Evolutionary conservation across 2,329 filamentous ascomycete species (phyloP), one percentile per base, ranked within the genome.

Genomic region (Pyrenophora tritici-repentis): DNA sequence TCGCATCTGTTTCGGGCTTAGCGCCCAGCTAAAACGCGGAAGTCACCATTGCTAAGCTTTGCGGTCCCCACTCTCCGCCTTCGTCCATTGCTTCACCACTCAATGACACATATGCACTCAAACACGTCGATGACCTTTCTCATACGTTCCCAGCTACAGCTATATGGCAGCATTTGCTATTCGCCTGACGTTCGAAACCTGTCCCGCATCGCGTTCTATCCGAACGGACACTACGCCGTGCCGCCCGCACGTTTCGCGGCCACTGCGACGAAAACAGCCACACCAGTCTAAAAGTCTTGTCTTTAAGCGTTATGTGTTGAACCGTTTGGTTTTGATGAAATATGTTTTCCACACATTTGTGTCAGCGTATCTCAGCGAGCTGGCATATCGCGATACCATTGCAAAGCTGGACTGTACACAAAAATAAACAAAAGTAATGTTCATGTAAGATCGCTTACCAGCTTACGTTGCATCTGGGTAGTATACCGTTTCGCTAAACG

Each of bases 131-230:
- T 35, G 35, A 18, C 17, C 9, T 16, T 34, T 34, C 37, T 53
- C 44, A 31, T 42, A 48, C 38, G 24, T 48, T 16, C 35, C 29
- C 29, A 53, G 58, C 64, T 43, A 43, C 61, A 58, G 38, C 12
- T 13, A 5, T 33, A 18, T 37, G 48, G 44, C 44, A 39, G 14
- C 16, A 48, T 12, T 31, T 14, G 14, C 33, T 14, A 49, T 38
- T 13, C 49, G 50, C 49, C 44, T 56, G 42, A 36, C 58, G 60
- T 63, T 67, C 53, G 47, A 67, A 67, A 66, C 65, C 47, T 31
- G 53, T 13, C 26, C 26, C 26, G 26, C 26, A 52, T 47, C 55
- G 50, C 55, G 48, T 42, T 55, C 53, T 57, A 36, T 18, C 24
- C 43, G 48, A 33, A 33, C 32, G 24, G 36, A 31, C 33, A 31